Evolutionary conservation across 176 grass and related monocot species (phyloP), one percentile per base, ranked within the genome.

Genomic region (Oryza coarctata): DNA sequence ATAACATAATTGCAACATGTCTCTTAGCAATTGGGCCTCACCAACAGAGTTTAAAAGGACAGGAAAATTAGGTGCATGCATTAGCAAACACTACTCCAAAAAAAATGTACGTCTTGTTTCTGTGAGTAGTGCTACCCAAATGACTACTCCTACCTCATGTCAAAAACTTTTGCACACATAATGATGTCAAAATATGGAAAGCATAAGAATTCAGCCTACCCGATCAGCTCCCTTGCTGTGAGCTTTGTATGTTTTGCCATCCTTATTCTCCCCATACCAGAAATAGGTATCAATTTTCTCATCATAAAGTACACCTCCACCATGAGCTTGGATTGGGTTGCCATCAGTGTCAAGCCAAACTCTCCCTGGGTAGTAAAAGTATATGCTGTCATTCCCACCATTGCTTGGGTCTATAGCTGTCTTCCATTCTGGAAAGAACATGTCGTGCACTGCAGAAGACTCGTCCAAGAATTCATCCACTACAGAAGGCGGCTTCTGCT

Each of bases 191-290:
- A 33, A 38, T 27, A 34, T 31, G 38, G 31, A 68, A 23, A 79
- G 29, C 64, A 77, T 20, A 5, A 65, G 18, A 85, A 82, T 45
- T 80, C 0, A 65, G 76, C 91, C 80, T 71, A 99, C 93, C 86
- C 97, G 80, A 70, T 92, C 93, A 82, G 97, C 91, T 29, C 83
- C 89, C 73, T 89, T 99, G 43, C 64, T 87, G 50, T 99, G 85
- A 83, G 87, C 83, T 52, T 90, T 90, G 88, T 99, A 96, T 9
- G 93, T 99, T 68, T 90, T 90, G 29, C 97, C 85, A 83, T 96
- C 85, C 84, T 99, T 99, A 77, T 99, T 99, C 80, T 99, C 97
- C 32, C 97, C 97, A 50, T 99, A 99, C 93, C 93, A 99, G 76
- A 92, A 99, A 81, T 92, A 94, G 27, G 80, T 89, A 45, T 84